Evolutionary conservation across 495 filamentous ascomycete species (phyloP).

Genomic region (Penicillium roqueforti): DNA sequence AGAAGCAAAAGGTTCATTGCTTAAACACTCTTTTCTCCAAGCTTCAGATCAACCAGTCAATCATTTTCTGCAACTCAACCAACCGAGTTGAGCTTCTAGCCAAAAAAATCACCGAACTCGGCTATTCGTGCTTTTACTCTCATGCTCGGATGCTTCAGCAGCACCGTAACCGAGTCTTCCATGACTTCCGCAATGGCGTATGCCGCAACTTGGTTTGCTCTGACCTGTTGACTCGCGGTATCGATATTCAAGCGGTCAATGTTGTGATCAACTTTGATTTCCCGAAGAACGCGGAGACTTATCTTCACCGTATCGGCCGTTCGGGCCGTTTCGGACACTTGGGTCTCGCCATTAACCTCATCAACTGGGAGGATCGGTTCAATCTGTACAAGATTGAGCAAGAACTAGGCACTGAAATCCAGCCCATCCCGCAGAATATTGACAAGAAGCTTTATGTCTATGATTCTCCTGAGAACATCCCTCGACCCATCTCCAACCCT

Average conservation of each 20-base stretch:
- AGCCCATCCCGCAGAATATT: slow-evolving; percentile 87
- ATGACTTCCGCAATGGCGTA: slow-evolving; percentile 97
- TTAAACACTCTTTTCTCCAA: slow-evolving; percentile 98
- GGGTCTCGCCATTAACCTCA: slow-evolving; percentile 96
- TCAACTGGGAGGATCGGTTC: slow-evolving; percentile 99
- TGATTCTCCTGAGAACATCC: slow-evolving; percentile 91
- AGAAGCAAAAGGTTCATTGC: slow-evolving; percentile 99
- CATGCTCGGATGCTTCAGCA: slow-evolving; percentile 98
- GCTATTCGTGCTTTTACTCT: slow-evolving; percentile 99
- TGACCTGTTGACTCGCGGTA: slow-evolving; percentile 94
- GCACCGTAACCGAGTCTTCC: slow-evolving; percentile 95
- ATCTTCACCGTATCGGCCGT: slow-evolving; percentile 96
- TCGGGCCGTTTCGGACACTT: slow-evolving; percentile 96
- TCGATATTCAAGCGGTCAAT: slow-evolving; percentile 99
- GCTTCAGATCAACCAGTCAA: slow-evolving; percentile 99
- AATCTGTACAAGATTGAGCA: slow-evolving; percentile 99
- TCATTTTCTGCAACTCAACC: slow-evolving; percentile 99
- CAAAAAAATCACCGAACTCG: slow-evolving; percentile 98
- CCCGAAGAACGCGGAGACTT: slow-evolving; percentile 98
- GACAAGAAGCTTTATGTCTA: slow-evolving; percentile 99
- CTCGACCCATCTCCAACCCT: slow-evolving; percentile 62
- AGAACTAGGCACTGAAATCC: slow-evolving; percentile 94
- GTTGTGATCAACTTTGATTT: slow-evolving; percentile 99
- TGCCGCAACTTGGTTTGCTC: slow-evolving; percentile 98
- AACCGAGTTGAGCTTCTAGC: slow-evolving; percentile 95